Conservation (phyloP, 495 filamentous ascomycete species). For the Emericellopsis terricola region DNA sequence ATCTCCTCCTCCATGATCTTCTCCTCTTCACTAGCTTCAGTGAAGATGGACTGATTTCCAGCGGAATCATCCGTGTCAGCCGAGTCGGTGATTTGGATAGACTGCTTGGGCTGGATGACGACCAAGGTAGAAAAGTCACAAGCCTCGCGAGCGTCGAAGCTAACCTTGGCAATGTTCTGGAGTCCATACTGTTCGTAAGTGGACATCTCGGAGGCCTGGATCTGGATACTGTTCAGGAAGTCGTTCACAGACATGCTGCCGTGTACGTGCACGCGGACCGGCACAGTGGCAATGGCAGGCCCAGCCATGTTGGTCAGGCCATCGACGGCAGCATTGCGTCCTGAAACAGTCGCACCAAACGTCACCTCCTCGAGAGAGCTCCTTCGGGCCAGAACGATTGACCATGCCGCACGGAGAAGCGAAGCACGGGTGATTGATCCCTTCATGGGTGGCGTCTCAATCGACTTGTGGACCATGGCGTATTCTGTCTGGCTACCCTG, state of each 20-base stretch:
- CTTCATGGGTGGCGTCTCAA: neutral
- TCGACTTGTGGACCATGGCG: slow-evolving; percentile 1
- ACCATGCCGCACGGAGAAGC: slow-evolving; percentile 21
- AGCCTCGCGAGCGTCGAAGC: slow-evolving; percentile 9
- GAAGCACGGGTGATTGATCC: slow-evolving; percentile 11
- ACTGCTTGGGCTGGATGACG: slow-evolving; percentile 1
- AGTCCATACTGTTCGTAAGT: slow-evolving; percentile 7
- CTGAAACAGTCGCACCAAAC: slow-evolving; percentile 27
- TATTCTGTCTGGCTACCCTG: neutral
- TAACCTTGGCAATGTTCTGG: neutral
- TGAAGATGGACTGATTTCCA: neutral
- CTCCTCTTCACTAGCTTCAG: neutral
- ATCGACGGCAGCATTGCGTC: slow-evolving; percentile 7
- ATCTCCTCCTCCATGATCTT: neutral
- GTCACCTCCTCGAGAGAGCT: slow-evolving; percentile 23
- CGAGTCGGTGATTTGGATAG: neutral
- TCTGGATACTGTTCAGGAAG: slow-evolving; percentile 13
- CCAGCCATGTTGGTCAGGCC: slow-evolving; percentile 30
- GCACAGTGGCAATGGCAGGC: slow-evolving; percentile 39
- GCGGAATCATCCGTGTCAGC: too few species aligned
- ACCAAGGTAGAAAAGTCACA: slow-evolving; percentile 17
- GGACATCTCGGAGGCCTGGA: slow-evolving; percentile 16
- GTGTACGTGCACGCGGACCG: slow-evolving; percentile 19
- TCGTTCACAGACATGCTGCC: slow-evolving; percentile 2
- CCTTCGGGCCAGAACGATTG: slow-evolving; percentile 11